Conservation (phyloP, 495 filamentous ascomycete genomes). For the Neurospora intermedia region DNA sequence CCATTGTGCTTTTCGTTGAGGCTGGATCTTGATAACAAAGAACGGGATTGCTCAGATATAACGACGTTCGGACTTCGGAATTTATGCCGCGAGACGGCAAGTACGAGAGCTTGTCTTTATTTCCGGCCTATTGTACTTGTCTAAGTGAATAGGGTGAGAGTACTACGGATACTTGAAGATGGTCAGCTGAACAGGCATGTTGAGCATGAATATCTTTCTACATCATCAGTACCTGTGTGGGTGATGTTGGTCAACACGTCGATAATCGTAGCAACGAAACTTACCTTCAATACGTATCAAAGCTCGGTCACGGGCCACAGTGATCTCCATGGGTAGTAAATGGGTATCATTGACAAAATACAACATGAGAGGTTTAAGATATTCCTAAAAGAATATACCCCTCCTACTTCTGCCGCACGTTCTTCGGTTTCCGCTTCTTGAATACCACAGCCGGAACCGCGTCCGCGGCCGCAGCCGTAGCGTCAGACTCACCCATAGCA, state of each 20-base stretch:
- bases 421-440: slow-evolving; percentile 85
- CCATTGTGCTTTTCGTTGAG: not conserved
- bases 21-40: not conserved
- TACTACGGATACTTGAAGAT: not conserved
- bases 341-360: slow-evolving; percentile 9
- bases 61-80: not conserved
- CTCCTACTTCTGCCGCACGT: slow-evolving; percentile 44
- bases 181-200: not conserved
- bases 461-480: not conserved
- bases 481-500: not conserved
- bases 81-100: not conserved
- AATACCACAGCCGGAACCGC: slow-evolving; percentile 48
- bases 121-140: not conserved
- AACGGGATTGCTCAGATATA: not conserved
- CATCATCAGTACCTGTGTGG: not conserved
- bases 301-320: not conserved
- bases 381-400: not conserved
- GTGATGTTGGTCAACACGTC: not conserved
- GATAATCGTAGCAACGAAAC: not conserved
- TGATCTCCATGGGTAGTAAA: not conserved
- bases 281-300: not conserved
- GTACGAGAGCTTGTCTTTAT: not conserved
- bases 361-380: not conserved
- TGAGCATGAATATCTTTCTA: not conserved
- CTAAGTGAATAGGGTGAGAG: not conserved